A percentile compares a stretch with the other conserved stretches of the same genome.
Evolutionary conservation across 495 filamentous ascomycete species (phyloP).

Genomic region (Margaritispora aquatica): DNA sequence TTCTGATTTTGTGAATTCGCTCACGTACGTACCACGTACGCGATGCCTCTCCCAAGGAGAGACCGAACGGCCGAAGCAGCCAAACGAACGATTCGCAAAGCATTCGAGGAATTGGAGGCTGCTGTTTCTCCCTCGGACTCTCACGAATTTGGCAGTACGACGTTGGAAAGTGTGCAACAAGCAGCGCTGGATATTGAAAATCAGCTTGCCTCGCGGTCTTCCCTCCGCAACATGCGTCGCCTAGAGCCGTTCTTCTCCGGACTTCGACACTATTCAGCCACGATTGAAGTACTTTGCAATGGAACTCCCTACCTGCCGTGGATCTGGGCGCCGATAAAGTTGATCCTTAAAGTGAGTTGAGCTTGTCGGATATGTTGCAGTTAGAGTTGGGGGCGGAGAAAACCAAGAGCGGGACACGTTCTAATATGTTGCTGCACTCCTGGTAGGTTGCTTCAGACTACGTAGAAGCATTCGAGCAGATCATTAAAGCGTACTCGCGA

Average conservation of each 20-base stretch:
- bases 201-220: conserved; percentile 17
- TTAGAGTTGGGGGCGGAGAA: not conserved
- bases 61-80: conserved; percentile 1
- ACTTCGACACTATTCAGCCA: conserved; percentile 28
- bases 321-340: conserved; percentile 26
- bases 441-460: conserved; percentile 18
- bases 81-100: conserved; percentile 2
- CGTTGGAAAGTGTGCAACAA: conserved; percentile 24
- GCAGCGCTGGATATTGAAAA: conserved; percentile 25
- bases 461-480: conserved; percentile 24
- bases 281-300: conserved; percentile 31
- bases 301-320: conserved; percentile 34
- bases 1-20: no score
- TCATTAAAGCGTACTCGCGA: conserved; percentile 30
- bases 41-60: conserved; percentile 4
- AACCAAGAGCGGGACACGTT: conserved; percentile 5
- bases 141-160: conserved; percentile 21
- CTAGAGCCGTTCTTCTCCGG: conserved; percentile 28
- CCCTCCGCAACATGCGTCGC: conserved; percentile 27
- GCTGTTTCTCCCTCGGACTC: conserved; percentile 24
- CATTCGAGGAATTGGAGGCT: conserved; percentile 12
- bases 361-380: conserved; percentile 9
- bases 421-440: conserved; percentile 22
- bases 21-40: no score
- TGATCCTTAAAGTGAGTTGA: conserved; percentile 20